A percentile compares a stretch with the other conserved stretches of the same genome.
These are phyloP conservation scores for Elsinoe necatrix DNA, from an alignment of 2,329 filamentous ascomycete genomes.

Conservation along the genomic window DNA sequence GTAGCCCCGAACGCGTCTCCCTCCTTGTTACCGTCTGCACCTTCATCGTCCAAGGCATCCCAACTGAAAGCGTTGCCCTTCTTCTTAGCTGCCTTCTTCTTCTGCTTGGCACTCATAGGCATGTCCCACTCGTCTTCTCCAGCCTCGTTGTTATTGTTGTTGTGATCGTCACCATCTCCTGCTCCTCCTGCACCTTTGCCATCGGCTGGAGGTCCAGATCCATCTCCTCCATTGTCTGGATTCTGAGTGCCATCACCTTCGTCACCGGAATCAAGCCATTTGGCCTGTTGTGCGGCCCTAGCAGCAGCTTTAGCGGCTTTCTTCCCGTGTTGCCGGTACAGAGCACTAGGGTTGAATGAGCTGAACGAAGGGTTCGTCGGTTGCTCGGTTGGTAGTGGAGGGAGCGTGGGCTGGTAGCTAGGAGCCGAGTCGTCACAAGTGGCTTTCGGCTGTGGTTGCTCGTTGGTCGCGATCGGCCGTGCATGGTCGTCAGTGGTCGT, in stretches of 20 bases:
- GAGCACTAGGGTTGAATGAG: neutral
- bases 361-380: neutral
- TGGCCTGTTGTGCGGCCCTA: constrained; percentile 31
- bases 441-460: neutral
- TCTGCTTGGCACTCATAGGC: constrained; percentile 26
- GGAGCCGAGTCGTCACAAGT: neutral
- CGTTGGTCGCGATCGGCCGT: neutral
- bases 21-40: constrained; percentile 12
- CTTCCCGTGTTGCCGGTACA: constrained; percentile 11
- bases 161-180: constrained; percentile 26
- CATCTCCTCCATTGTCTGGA: constrained; percentile 30
- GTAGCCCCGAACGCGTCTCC: neutral
- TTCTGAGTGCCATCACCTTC: constrained; percentile 41
- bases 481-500: constrained; percentile 10
- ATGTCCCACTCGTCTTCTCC: constrained; percentile 28
- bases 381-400: neutral
- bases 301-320: constrained; percentile 8
- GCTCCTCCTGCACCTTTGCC: constrained; percentile 25
- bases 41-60: constrained; percentile 18
- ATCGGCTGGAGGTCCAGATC: constrained; percentile 28
- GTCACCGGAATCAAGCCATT: constrained; percentile 36
- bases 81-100: constrained; percentile 28
- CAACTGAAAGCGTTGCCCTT: constrained; percentile 21
- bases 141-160: constrained; percentile 26
- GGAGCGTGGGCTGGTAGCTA: neutral